A percentile compares a stretch with the other conserved stretches of the same genome.
Conservation (phyloP, 1,284 basidiomycete species). For the Hemileia vastatrix region DNA sequence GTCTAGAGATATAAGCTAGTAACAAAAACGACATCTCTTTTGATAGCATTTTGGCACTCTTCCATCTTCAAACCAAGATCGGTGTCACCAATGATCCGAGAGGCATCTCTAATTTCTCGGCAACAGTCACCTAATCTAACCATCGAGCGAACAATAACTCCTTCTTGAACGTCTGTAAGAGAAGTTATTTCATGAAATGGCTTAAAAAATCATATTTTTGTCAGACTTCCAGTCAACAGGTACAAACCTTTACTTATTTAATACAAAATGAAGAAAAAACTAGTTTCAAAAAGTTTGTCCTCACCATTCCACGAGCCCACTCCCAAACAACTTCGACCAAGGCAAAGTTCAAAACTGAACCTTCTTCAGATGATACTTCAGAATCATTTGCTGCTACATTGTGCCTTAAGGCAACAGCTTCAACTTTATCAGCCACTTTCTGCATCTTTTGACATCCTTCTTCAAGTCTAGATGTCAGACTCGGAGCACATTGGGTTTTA, state of each 20-base stretch:
- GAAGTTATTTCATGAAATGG: conserved; percentile 88
- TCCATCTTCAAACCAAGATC: conserved; percentile 98
- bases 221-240: too few species aligned
- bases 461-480: conserved; percentile 64
- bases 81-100: conserved; percentile 90
- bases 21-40: conserved; percentile 58
- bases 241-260: too few species aligned
- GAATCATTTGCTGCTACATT: conserved; percentile 71
- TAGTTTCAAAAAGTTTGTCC: conserved; percentile 38
- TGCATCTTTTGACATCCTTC: conserved; percentile 69
- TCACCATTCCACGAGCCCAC: conserved; percentile 95
- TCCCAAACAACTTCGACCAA: conserved; percentile 93
- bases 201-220: conserved; percentile 47
- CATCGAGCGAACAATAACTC: conserved; percentile 92
- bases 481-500: conserved; percentile 79
- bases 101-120: conserved; percentile 90
- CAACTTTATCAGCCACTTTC: conserved; percentile 72
- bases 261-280: too few species aligned
- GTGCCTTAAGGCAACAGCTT: conserved; percentile 64
- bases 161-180: conserved; percentile 90
- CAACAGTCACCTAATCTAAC: conserved; percentile 95
- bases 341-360: conserved; percentile 64
- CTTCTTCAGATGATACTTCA: conserved; percentile 46
- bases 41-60: conserved; percentile 81
- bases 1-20: conserved; percentile 29